Base-by-base conservation (phyloP, 2,329 filamentous ascomycete species). In the Ascochyta rabiei region DNA sequence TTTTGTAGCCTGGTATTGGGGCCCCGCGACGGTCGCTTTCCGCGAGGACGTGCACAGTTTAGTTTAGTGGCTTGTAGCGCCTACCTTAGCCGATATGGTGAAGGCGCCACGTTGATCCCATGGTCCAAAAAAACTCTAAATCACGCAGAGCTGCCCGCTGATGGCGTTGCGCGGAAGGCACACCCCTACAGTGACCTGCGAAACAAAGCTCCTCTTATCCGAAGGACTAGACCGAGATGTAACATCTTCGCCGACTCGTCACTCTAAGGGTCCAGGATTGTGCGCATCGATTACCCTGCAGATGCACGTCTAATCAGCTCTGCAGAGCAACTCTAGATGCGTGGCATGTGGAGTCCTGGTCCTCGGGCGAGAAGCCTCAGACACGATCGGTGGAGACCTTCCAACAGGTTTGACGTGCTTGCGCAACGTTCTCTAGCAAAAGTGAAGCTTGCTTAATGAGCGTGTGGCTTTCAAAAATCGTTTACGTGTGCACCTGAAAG, bases 1-100 rank as follows among this genome's bases (percentile, higher is more conserved):
- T 8, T n/a, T 37, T 35, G 30, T 41, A 35, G 52, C 26, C 30
- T 54, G 52, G 52, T 46, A 16, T 41, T 48, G 41, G 45, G 52
- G 52, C 52, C 46, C 46, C 46, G 47, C 52, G 41, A 50, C 52
- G 41, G 52, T 50, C 35, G 18, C 23, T 55, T 50, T 50, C 52
- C 52, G 52, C 46, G 28, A 39, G 45, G 19, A 45, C 45, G 51
- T 44, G 45, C 52, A 38, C 47, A 47, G 41, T 46, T 10, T 46
- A 16, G n/a, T 28, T 41, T 49, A 49, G 52, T 37, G 51, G 40
- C 39, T 35, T 28, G 28, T 35, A 46, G 52, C 37, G 46, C 47
- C 31, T 35, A 35, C 21, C 41, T 42, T 42, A 46, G 46, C 41
- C 46, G 18, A 26, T n/a, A 19, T 28, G 12, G 42, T 30, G 30